Evolutionary conservation across 2,329 filamentous ascomycete genomes (phyloP), one percentile per base, ranked within the genome.

Genomic region (Rutstroemia sp.): DNA sequence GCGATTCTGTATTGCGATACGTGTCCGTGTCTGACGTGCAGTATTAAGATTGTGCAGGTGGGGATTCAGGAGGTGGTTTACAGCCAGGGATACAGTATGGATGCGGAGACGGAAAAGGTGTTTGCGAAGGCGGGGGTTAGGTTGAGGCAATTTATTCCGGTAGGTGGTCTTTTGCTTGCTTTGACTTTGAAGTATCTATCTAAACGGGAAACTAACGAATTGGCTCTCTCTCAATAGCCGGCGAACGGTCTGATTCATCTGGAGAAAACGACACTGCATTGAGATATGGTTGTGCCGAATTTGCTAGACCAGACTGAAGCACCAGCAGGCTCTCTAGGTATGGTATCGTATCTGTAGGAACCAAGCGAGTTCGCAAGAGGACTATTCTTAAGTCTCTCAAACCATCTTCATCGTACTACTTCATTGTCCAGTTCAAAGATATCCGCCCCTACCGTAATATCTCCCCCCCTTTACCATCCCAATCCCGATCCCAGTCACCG

Each of bases 1-100:
- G 83, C 88, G 39, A 88, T 90, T 50, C 75, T 99, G 25, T 99
- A 96, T 73, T 96, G 92, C 72, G 90, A 96, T 70, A 96, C 92
- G 63, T 99, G 94, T 72, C 94, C 94, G 4, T 99, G 94, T 70
- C 77, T 99, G 71, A 99, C 94, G 2, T 99, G 94, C 73, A 96
- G 90, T 67, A 95, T 99, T 76, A 99, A 99, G 76, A 97, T 99
- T 67, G 89, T 90, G 21, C 94, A 99, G 74, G 90, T 97, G 7
- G 94, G 94, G 18, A 96, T 99, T 63, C 84, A 82, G 44, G 94
- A 99, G 76, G 94, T 99, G 14, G 92, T 99, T 14, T 99, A 96
- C 67, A 92, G 85, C 62, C 87, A 95, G 69, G 85, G 88, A 25
- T 99, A 99, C 71, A 92, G 92, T 70, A 96, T 99, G 87, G 94